Evolutionary conservation across 225 moss, liverwort and hornwort species (phyloP), one percentile per base, ranked within the genome.

Genomic region (Thuidium tamariscinum): DNA sequence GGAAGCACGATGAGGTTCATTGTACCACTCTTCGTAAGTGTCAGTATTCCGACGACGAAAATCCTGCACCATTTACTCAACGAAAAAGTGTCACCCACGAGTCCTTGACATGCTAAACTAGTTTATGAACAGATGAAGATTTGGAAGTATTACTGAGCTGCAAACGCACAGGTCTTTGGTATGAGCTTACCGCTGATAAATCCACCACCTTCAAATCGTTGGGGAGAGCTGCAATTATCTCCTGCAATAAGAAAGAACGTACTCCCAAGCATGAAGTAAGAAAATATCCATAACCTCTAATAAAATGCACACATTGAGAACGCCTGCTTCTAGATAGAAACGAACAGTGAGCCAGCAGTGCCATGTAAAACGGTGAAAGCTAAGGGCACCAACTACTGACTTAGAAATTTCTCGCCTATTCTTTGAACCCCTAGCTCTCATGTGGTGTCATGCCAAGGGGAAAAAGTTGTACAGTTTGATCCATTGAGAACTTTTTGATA

Each of bases 161-260:
- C 54, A 71, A 88, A 41, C 41, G 48, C 56, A 80, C 30, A 80
- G 29, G 12, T n/a, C 32, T 42, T 89, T 16, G 29, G 62, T 56
- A 62, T 20, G 55, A 65, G 77, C 94, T 93, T 82, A 96, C 95
- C 88, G 97, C 97, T 66, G 97, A 98, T 61, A 95, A 76, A 81
- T 98, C 97, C 13, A 98, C 95, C 83, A 96, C 94, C 86, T 96
- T 98, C 69, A 96, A 81, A 89, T 92, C 84, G 71, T 85, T 95
- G 5, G 96, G 97, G 36, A 98, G 95, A 81, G 89, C 91, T 82
- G 97, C 95, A 89, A 98, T 98, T 59, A 98, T 96, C 89, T 98
- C 97, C 96, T 95, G 91, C 44, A 80, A 76, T 55, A 22, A 51
- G 1, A 13, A 74, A 74, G 22, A 14, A 48, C 19, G 11, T 48